A percentile compares a stretch with the other conserved stretches of the same genome.
Conservation (phyloP, 2,329 filamentous ascomycete genomes). For the Xylariaceae sp. region DNA sequence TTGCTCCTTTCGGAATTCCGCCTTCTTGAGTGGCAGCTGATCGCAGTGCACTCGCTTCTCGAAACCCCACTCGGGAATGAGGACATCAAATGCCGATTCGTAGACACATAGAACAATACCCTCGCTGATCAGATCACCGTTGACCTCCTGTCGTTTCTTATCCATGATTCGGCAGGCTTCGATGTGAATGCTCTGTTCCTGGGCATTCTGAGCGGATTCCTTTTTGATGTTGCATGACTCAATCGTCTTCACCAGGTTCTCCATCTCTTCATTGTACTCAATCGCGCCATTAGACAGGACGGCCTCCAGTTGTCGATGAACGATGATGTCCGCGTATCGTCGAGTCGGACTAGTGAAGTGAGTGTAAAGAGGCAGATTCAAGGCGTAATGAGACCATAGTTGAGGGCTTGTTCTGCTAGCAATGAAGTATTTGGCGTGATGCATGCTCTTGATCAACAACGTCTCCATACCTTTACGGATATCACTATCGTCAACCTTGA, state of each 20-base stretch:
- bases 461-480: slow-evolving; percentile 98
- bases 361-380: slow-evolving; percentile 91
- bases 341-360: slow-evolving; percentile 95
- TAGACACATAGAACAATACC: slow-evolving; percentile 97
- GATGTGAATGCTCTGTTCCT: slow-evolving; percentile 98
- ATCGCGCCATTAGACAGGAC: slow-evolving; percentile 74
- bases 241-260: slow-evolving; percentile 82
- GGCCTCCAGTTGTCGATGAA: slow-evolving; percentile 89
- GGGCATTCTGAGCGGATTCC: slow-evolving; percentile 92
- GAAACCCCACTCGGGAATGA: slow-evolving; percentile 97
- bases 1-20: slow-evolving; percentile 97
- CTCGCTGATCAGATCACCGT: slow-evolving; percentile 89
- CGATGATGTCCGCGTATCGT: slow-evolving; percentile 89
- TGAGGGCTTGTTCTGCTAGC: slow-evolving; percentile 72
- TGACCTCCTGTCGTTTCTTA: slow-evolving; percentile 76
- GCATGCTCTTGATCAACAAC: slow-evolving; percentile 89
- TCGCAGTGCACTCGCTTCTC: slow-evolving; percentile 99
- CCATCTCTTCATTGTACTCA: slow-evolving; percentile 85
- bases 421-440: slow-evolving; percentile 91
- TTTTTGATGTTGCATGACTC: slow-evolving; percentile 99
- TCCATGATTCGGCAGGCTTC: slow-evolving; percentile 96
- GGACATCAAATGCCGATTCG: slow-evolving; percentile 95
- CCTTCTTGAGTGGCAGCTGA: slow-evolving; percentile 95
- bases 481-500: slow-evolving; percentile 83
- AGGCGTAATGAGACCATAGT: slow-evolving; percentile 79